Evolutionary conservation across 1,284 basidiomycete genomes (phyloP).

Genomic region (Heterobasidion irregulare): DNA sequence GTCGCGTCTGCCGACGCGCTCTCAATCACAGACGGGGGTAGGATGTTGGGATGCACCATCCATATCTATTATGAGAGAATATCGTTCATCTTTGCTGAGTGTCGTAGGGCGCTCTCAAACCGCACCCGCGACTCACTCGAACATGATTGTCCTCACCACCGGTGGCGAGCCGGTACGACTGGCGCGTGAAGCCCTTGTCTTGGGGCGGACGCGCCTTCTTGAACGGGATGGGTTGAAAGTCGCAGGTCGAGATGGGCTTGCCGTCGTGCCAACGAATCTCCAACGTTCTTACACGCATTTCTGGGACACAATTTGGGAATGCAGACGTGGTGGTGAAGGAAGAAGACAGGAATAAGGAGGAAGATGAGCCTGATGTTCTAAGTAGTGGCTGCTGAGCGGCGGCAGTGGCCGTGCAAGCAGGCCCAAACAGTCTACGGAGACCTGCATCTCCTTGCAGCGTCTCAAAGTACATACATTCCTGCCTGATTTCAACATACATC

Average conservation of each 20-base stretch:
- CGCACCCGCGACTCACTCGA: conserved; percentile 53
- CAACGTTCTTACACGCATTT: conserved; percentile 76
- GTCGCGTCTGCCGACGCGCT: conserved; percentile 31
- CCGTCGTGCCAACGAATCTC: conserved; percentile 94
- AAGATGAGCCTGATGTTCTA: neutral
- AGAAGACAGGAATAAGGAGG: neutral
- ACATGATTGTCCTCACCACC: conserved; percentile 97
- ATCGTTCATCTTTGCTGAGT: no score
- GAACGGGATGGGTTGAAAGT: conserved; percentile 79
- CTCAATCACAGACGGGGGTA: conserved; percentile 57
- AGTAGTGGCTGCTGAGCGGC: neutral
- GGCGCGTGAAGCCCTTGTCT: conserved; percentile 49
- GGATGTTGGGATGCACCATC: conserved; percentile 90
- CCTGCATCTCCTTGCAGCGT: neutral
- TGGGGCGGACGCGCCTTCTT: conserved; percentile 68
- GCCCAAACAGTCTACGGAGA: neutral
- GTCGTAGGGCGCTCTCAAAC: no score
- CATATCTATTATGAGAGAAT: conserved; percentile 53
- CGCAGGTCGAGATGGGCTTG: conserved; percentile 90
- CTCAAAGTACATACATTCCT: no score
- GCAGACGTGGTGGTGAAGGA: conserved; percentile 4
- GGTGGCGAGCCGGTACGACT: conserved; percentile 86
- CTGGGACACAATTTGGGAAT: conserved; percentile 1
- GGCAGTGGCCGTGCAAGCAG: conserved; percentile 2
- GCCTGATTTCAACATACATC: neutral